Evolutionary conservation across 208 protist genomes (phyloP), one percentile per base, ranked within the genome.

Genomic region (Porcisia hertigi): DNA sequence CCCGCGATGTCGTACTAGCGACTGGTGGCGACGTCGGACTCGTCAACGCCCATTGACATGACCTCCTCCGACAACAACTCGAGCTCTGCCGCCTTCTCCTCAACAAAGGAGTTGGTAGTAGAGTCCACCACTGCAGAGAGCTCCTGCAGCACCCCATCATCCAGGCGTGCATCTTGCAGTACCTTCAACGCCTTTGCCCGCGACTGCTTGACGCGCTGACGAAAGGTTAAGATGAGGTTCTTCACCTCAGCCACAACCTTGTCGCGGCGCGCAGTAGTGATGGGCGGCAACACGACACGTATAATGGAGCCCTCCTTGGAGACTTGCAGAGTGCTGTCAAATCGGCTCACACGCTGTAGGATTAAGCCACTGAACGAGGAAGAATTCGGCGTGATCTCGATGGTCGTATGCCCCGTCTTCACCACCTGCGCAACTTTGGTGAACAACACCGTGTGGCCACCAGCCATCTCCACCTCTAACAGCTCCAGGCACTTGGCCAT

Each of bases 401-500:
- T 82, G 14, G 86, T 93, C 12, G 71, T 84, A 65, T 75, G 81
- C 59, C 69, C 81, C 64, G 83, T 87, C 79, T 94, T 94, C 58
- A 95, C 80, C 30, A 97, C 88, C 69, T 97, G 89, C 36, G 90
- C 90, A 16, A 95, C 82, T 69, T 89, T 93, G 3, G 82, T 85
- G 70, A 97, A 84, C 36, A 92, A 60, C 47, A 95, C 84, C 57
- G 75, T 84, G 72, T 89, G 90, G 6, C 85, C 89, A 14, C 87
- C 88, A 11, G 85, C 75, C 67, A 94, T 84, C 54, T 94, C 89
- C 39, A 92, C 82, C 55, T 95, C 88, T 9, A 95, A 81, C 72
- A 88, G 71, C 82, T 97, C 92, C 45, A 97, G 53, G 73, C 92
- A 97, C 79, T 93, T 95, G 57, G 88, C 90, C 89, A 97, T 94